Evolutionary conservation across 2,329 filamentous ascomycete species (phyloP).

Genomic region (Atkinsonella hypoxylon): DNA sequence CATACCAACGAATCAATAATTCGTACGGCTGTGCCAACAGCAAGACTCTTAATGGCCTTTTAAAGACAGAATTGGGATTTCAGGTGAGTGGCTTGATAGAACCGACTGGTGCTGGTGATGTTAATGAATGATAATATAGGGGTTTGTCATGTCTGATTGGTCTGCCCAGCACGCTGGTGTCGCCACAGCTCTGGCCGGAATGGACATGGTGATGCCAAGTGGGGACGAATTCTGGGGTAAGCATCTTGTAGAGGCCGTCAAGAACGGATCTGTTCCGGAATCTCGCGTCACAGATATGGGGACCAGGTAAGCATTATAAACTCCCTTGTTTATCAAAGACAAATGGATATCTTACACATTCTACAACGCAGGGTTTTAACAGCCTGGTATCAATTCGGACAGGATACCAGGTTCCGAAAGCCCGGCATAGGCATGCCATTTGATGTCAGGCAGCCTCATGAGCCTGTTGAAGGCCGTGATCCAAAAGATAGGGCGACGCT

Average conservation of each 20-base stretch:
- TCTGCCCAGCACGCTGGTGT: conserved; percentile 53
- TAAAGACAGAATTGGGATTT: conserved; percentile 51
- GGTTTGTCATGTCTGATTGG: conserved; percentile 60
- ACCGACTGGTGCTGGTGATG: background rate
- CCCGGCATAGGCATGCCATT: conserved; percentile 40
- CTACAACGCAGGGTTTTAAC: conserved; percentile 28
- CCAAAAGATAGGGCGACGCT: conserved; percentile 25
- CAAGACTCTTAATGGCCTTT: conserved; percentile 51
- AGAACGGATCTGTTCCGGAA: conserved; percentile 45
- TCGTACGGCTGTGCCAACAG: conserved; percentile 61
- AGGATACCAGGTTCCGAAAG: conserved; percentile 33
- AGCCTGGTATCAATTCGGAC: conserved; percentile 43
- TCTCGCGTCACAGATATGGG: conserved; percentile 51
- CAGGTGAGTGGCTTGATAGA: conserved; percentile 20
- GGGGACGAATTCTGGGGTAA: conserved; percentile 28
- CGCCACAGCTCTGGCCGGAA: conserved; percentile 47
- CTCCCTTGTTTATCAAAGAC: background rate
- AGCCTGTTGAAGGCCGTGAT: conserved; percentile 42
- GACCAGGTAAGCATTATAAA: conserved; percentile 19
- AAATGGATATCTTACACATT: background rate
- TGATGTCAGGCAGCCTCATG: conserved; percentile 36
- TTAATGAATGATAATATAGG: conserved; percentile 20
- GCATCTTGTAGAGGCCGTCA: conserved; percentile 47
- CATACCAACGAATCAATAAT: conserved; percentile 61
- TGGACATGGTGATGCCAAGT: conserved; percentile 61